Evolutionary conservation across 345 rosid genomes (phyloP), one percentile per base, ranked within the genome.

Genomic region (Anacardium occidentale): DNA sequence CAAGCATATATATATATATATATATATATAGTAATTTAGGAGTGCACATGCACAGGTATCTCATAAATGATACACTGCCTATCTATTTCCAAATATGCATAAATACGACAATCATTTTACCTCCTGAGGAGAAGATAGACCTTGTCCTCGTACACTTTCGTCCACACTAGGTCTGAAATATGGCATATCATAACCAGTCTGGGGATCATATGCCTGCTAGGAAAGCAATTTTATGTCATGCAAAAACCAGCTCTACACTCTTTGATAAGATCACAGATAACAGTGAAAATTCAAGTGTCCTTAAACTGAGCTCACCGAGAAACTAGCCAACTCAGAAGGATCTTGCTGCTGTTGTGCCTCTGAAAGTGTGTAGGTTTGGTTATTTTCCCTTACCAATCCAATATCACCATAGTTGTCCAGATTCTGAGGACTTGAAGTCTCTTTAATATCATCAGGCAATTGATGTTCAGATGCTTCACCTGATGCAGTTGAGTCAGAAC

Each of bases 111-210:
- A 25, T 53, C n/a, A 53, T 50, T 73, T 76, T 81, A 94, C 98
- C 97, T 94, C 98, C 51, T 83, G 95, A 54, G 88, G 85, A 60
- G 88, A 85, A 58, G 82, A 87, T 11, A 86, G 82, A 65, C 87
- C 88, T 76, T 84, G 98, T 37, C 83, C 90, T 10, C 85, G 83
- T 2, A 81, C 74, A 21, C 81, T 76, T 74, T 87, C 98, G 69
- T 88, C 92, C 77, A 84, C 79, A 42, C 85, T 22, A 45, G 93
- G 90, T 75, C 91, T 83, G 76, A 89, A 89, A 83, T 91, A 93
- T 29, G 92, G 78, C 14, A 89, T 75, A 66, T 89, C 98, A 77
- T 91, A 91, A 51, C 84, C 86, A 68, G 85, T 76, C 51, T 80
- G 93, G 54, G 86, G 82, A 75, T 84, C 88, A 78, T 88, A 88